Percentiles rank a stretch among this genome's conserved stretches.
Conservation (phyloP, 2,329 filamentous ascomycete species). For the Leptosphaerulina australis region DNA sequence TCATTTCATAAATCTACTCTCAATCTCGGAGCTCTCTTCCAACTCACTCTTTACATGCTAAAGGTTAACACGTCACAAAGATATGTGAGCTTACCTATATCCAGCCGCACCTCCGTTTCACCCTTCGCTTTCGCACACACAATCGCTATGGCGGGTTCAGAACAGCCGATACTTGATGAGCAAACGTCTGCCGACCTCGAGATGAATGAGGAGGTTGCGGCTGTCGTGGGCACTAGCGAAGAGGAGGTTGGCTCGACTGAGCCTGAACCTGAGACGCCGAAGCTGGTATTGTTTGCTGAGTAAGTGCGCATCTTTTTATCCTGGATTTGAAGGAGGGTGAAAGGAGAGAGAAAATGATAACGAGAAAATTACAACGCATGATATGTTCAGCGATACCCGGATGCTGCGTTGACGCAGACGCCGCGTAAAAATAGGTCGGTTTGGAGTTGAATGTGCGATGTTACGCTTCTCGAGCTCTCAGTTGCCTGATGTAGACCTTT, state of each 20-base stretch:
- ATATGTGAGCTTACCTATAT: not conserved
- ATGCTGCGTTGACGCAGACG: not conserved
- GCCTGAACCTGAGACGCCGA: conserved; percentile 51
- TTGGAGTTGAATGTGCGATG: not conserved
- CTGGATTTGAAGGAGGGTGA: no score
- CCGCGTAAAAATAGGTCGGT: not conserved
- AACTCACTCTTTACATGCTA: not conserved
- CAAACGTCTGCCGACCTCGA: conserved; percentile 54
- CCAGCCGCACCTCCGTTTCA: not conserved
- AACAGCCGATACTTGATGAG: conserved; percentile 39
- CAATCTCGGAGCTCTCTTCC: not conserved
- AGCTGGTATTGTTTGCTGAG: conserved; percentile 55
- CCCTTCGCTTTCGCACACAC: not conserved
- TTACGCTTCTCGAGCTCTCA: not conserved
- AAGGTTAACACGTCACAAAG: not conserved
- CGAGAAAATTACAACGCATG: not conserved
- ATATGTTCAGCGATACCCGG: not conserved
- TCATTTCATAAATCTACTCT: no score
- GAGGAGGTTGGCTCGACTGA: conserved; percentile 50
- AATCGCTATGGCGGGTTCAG: conserved; percentile 39
- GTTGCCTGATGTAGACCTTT: no score
- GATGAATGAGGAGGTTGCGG: conserved; percentile 50
- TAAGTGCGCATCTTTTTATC: conserved; percentile 31
- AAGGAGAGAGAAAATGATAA: not conserved
- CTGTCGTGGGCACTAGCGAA: conserved; percentile 21